Evolutionary conservation across 371 early-diverging fungal genomes (phyloP), one percentile per base, ranked within the genome.

Genomic region (Syncephalastrum sp.): DNA sequence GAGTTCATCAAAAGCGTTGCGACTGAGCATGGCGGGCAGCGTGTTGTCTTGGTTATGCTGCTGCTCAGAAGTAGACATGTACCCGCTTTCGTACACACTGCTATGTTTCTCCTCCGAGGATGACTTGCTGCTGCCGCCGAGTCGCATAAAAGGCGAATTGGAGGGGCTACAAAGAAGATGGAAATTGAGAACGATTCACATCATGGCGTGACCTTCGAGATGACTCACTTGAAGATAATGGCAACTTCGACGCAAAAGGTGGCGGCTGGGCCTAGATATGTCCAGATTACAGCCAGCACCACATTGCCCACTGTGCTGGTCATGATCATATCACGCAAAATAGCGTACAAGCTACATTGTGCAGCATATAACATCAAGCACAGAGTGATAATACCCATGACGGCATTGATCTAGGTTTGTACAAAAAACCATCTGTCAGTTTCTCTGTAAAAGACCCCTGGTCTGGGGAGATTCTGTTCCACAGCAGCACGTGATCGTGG

Each of bases 281-380:
- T 67, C 68, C 68, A 63, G 16, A 67, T 44, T 14, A 49, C 63
- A 33, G 55, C 53, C 3, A 67, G 57, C 7, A 54, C 24, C 5
- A 57, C 43, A 25, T 46, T 62, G 14, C 63, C 68, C 1, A 51
- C 47, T 0, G 53, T 57, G 16, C 54, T 63, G 16, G 47, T 44
- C 46, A 68, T 52, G 23, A 68, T 68, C 13, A 12, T 24, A 50
- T 60, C 38, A 14, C 68, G 68, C 6, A 63, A 41, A 21, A 58
- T 55, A 27, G 61, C 50, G 57, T 63, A 68, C 12, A 63, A 50
- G 5, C 60, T 17, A n/a, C 54, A 59, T 5, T 57, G 41, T 3
- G 47, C 5, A 2, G 64, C 63, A 49, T 61, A 68, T 29, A 42
- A 21, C 45, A 51, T 47, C 14, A 68, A 45, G 44, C 63, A 57